Conservation (phyloP, 2,329 filamentous ascomycete genomes). For the Zasmidium angulare region DNA sequence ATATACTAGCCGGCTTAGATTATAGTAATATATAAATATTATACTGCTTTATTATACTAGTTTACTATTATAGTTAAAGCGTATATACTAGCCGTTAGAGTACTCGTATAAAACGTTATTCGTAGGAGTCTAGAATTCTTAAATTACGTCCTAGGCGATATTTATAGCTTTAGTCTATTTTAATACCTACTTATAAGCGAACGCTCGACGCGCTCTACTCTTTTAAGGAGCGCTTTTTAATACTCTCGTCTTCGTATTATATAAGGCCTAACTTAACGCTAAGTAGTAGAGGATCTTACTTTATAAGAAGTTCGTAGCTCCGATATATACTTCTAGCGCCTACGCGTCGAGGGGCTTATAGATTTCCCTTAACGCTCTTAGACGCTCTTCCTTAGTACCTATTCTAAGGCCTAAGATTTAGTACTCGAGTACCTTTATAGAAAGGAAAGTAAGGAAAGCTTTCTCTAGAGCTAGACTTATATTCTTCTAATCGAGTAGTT, state of each 20-base stretch:
- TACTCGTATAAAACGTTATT: no score
- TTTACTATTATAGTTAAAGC: not conserved
- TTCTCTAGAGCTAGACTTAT: not conserved
- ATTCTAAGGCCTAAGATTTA: not conserved
- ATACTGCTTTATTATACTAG: not conserved
- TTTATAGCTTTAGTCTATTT: not conserved
- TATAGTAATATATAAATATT: not conserved
- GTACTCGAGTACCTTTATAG: not conserved
- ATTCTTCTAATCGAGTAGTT: not conserved
- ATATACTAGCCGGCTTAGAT: not conserved
- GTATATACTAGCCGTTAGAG: not conserved
- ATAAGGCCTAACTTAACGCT: not conserved
- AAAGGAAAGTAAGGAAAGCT: not conserved
- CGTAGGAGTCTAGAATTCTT: not conserved
- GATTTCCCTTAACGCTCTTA: not conserved
- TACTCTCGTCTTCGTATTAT: not conserved
- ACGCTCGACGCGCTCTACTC: not conserved
- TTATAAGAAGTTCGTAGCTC: not conserved
- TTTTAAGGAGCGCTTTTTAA: not conserved
- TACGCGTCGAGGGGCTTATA: not conserved
- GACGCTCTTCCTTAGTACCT: not conserved
- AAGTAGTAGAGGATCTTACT: constrained; percentile 2
- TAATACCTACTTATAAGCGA: not conserved
- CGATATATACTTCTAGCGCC: not conserved
- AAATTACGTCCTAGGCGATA: no score